Evolutionary conservation across 73 alveolate genomes (phyloP).

Genomic region (Paramecium sonneborni): DNA sequence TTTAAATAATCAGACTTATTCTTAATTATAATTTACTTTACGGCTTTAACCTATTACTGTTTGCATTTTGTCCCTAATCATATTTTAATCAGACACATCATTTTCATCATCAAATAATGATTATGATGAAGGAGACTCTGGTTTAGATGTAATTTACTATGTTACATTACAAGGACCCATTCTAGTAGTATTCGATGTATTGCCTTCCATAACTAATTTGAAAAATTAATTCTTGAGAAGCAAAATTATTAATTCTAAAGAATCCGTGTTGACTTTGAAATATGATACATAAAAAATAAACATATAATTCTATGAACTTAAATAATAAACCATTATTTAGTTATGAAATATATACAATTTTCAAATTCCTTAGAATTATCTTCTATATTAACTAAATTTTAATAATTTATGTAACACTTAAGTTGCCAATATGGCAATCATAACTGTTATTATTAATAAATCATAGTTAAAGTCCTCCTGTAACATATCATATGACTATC

Average conservation of each 20-base stretch:
- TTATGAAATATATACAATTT: neutral
- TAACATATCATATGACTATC: conserved; percentile 59
- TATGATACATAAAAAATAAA: neutral
- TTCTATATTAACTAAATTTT: neutral
- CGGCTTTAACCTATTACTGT: neutral
- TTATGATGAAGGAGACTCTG: neutral
- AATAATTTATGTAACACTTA: neutral
- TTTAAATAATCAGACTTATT: neutral
- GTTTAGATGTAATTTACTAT: neutral
- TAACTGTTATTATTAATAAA: neutral
- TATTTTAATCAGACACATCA: neutral
- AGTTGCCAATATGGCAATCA: neutral
- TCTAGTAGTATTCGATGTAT: neutral
- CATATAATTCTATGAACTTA: neutral
- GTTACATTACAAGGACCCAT: neutral
- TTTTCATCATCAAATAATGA: neutral
- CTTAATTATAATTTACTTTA: neutral
- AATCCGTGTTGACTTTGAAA: neutral
- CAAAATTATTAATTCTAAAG: neutral
- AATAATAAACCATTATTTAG: neutral
- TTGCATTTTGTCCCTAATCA: neutral
- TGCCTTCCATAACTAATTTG: neutral
- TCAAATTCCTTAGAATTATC: neutral
- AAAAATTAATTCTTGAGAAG: neutral
- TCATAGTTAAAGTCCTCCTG: conserved; percentile 53